Evolutionary conservation across 1,284 basidiomycete species (phyloP).

Genomic region (Hemileia vastatrix): DNA sequence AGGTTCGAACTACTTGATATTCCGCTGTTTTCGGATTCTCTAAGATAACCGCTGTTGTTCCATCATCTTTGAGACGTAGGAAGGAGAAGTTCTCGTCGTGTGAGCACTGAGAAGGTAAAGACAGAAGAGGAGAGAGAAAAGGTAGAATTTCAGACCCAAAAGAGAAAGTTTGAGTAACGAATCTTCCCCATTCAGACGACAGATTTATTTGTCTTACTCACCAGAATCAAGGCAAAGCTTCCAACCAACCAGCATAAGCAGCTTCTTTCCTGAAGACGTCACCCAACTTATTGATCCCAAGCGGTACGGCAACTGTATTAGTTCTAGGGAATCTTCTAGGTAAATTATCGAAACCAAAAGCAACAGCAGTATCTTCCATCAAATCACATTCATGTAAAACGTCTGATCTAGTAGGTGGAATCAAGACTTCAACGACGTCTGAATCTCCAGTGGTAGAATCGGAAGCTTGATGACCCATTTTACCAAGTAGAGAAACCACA

Average conservation of each 20-base stretch:
- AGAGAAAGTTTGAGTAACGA: too few species aligned
- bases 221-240: constrained; percentile 39
- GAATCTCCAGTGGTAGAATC: constrained; percentile 23
- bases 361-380: constrained; percentile 43
- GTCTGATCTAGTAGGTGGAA: constrained; percentile 31
- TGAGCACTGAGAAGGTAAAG: constrained; percentile 25
- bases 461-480: constrained; percentile 57
- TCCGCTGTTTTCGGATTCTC: constrained; percentile 43
- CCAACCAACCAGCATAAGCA: constrained; percentile 39
- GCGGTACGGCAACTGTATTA: constrained; percentile 38
- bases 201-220: background rate
- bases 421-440: constrained; percentile 21
- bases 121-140: background rate
- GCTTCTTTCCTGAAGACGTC: constrained; percentile 38
- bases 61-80: constrained; percentile 33
- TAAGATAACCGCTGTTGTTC: constrained; percentile 33
- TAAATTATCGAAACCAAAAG: constrained; percentile 41
- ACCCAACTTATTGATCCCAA: constrained; percentile 41
- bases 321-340: constrained; percentile 40
- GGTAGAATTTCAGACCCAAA: background rate
- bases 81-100: constrained; percentile 40
- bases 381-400: constrained; percentile 43
- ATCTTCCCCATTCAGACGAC: background rate
- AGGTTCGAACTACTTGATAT: constrained; percentile 41
- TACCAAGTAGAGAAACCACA: constrained; percentile 58